Conservation (phyloP, 495 filamentous ascomycete species). For the Lasiosphaeria ovina region DNA sequence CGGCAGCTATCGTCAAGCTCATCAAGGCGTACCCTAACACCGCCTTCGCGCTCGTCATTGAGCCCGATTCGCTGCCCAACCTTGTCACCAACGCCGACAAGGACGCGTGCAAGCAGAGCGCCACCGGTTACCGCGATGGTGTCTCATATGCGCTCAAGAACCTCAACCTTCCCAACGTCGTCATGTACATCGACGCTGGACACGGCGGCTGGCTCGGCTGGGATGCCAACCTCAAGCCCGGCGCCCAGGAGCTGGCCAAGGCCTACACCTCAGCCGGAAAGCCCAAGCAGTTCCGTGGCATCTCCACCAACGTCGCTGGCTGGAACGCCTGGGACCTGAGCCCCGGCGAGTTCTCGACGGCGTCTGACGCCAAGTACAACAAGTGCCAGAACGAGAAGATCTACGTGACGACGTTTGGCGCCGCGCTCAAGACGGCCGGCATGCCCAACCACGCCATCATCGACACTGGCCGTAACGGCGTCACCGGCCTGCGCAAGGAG, state of each 20-base stretch:
- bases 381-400: conserved; percentile 67
- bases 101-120: conserved; percentile 60
- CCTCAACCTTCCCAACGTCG: conserved; percentile 73
- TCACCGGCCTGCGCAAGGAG: conserved; percentile 62
- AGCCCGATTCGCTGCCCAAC: conserved; percentile 80
- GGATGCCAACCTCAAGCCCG: conserved; percentile 71
- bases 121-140: conserved; percentile 63
- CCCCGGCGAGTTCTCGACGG: conserved; percentile 56
- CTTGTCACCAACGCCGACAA: conserved; percentile 71
- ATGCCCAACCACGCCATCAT: conserved; percentile 74
- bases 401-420: conserved; percentile 66
- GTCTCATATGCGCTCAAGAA: conserved; percentile 68
- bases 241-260: conserved; percentile 63
- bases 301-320: conserved; percentile 77
- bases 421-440: conserved; percentile 57
- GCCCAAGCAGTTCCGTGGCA: conserved; percentile 66
- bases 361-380: conserved; percentile 55
- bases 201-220: conserved; percentile 84
- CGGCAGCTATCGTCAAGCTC: conserved; percentile 54
- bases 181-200: conserved; percentile 82
- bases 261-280: conserved; percentile 64
- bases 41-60: conserved; percentile 56
- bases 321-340: conserved; percentile 62
- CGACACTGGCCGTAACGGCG: conserved; percentile 67
- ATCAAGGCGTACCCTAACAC: conserved; percentile 55